Evolutionary conservation across 768 basidiomycete genomes (phyloP), one percentile per base, ranked within the genome.

Genomic region (Russula ochroleuca): DNA sequence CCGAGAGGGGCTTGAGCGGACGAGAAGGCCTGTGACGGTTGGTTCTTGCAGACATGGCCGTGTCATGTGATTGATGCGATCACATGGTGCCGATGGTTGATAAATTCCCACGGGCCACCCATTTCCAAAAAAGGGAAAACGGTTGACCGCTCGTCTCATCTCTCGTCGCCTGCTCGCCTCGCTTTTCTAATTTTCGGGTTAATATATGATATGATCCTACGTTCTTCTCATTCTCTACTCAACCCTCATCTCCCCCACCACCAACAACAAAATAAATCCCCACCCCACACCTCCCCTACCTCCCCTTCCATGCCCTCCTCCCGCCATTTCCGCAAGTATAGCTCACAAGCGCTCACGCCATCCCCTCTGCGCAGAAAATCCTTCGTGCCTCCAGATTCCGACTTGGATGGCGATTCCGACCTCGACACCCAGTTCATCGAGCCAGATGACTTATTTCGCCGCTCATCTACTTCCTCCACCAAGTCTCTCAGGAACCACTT

Each of bases 351-450:
- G 25, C 62, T 63, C 25, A 67, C 62, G 0, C 66, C 67, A 21
- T 68, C 67, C 9, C 67, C 67, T 28, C 45, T 68, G 3, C 66
- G 67, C 45, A 57, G 67, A 56, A 68, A 59, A 47, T 66, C 67
- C 2, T 54, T 67, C 25, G 41, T 66, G 11, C 67, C 65, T 9
- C 25, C 47, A 8, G 60, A 58, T 58, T 54, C 61, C 2, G 56
- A 59, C 57, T 33, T 66, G 35, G 61, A 59, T 57, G 63, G 8
- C 0, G 67, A 58, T 47, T 62, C 64, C 7, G 67, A 62, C 23
- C 59, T 59, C 48, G 64, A 62, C 54, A 45, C 40, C 2, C 61
- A 23, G 40, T 45, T 57, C n/a, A 47, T 60, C 1, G 47, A 59
- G 11, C 9, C 67, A 28, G 64, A 62, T 35, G 67, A 66, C 60